A percentile compares a stretch with the other conserved stretches of the same genome.
phyloP scores from a whole-genome alignment of 495 filamentous ascomycete genomes.

The Aspergillus sclerotioniger region DNA sequence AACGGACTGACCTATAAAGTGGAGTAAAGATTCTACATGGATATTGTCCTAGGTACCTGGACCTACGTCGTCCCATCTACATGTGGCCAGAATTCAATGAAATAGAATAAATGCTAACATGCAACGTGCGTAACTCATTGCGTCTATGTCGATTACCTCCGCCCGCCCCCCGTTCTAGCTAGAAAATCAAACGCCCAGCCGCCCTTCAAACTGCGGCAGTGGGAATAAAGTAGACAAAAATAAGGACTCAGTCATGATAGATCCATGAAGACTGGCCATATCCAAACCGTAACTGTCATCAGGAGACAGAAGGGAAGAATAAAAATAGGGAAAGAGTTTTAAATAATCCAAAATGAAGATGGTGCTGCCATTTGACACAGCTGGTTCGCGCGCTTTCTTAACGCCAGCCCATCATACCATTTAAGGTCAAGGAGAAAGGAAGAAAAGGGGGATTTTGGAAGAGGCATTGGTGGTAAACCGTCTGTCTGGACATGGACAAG shows the following conservation, averaged over 20 bases:
- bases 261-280: too few species aligned
- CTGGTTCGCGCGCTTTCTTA: background rate
- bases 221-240: background rate
- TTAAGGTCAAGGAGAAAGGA: background rate
- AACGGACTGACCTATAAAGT: too few species aligned
- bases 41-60: too few species aligned
- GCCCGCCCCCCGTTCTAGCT: constrained; percentile 6
- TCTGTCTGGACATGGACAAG: background rate
- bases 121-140: constrained; percentile 18
- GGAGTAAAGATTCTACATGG: too few species aligned
- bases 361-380: background rate
- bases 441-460: background rate
- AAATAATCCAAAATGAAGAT: constrained; percentile 5
- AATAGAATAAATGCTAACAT: background rate
- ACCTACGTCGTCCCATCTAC: too few species aligned
- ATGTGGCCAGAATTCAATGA: too few species aligned
- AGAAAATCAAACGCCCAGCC: background rate
- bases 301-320: background rate
- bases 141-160: constrained; percentile 15
- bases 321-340: background rate
- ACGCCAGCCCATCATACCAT: background rate
- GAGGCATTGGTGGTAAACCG: background rate
- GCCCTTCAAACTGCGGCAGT: background rate
- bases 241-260: background rate
- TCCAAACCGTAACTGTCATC: too few species aligned